phyloP scores from a whole-genome alignment of 2,329 filamentous ascomycete genomes.

The Claviceps citrina region DNA sequence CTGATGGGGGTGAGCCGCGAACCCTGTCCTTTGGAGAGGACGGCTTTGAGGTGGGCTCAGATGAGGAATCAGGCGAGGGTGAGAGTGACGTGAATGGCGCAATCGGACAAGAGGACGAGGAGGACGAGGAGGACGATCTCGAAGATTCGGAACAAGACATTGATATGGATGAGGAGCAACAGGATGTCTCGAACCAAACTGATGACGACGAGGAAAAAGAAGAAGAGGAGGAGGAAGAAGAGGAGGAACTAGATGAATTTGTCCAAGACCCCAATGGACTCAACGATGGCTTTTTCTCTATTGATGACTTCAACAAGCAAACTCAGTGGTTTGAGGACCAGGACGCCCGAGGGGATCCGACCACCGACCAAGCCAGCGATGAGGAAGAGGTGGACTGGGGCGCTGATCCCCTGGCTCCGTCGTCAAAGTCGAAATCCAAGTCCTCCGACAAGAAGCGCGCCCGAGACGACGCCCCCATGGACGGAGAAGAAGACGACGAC shows the following conservation, averaged over 20 bases:
- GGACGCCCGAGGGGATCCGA: constrained; percentile 61
- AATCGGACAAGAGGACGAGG: constrained; percentile 1
- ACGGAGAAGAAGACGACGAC: constrained; percentile 26
- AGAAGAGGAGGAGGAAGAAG: constrained; percentile 19
- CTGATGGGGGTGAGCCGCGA: constrained; percentile 18
- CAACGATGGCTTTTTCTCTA: constrained; percentile 96
- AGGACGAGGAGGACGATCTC: constrained; percentile 18
- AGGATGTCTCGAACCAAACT: constrained; percentile 20
- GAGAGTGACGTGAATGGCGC: constrained; percentile 7
- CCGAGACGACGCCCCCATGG: constrained; percentile 12
- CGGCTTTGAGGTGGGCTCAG: constrained; percentile 17
- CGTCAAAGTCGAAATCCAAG: constrained; percentile 15
- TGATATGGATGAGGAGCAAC: constrained; percentile 18
- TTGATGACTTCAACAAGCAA: constrained; percentile 93
- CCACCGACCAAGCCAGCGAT: constrained; percentile 60
- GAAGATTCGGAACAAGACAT: constrained; percentile 9
- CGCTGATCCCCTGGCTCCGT: constrained; percentile 48
- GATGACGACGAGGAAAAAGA: constrained; percentile 22
- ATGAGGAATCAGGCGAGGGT: constrained; percentile 9
- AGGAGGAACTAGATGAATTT: constrained; percentile 26
- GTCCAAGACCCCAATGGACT: constrained; percentile 58
- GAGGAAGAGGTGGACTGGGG: constrained; percentile 85
- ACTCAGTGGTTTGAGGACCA: constrained; percentile 79
- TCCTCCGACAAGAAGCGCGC: constrained; percentile 18
- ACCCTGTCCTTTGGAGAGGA: constrained; percentile 15